A percentile compares a stretch with the other conserved stretches of the same genome.
phyloP scores from a whole-genome alignment of 1,284 basidiomycete species.

The Ustilago shanxiensis region DNA sequence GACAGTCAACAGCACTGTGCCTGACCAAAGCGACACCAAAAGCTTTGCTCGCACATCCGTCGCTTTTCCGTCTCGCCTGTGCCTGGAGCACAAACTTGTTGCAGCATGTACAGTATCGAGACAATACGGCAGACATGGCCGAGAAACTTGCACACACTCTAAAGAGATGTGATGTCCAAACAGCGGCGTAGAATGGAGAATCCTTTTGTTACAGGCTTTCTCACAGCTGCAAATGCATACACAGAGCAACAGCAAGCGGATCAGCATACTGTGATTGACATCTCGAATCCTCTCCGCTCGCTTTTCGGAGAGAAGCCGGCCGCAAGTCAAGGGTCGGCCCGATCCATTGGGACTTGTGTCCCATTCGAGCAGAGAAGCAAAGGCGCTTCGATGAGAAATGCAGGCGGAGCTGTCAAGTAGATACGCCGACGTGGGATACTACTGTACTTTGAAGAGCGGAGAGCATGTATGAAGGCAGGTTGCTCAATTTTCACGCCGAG shows the following conservation, averaged over 20 bases:
- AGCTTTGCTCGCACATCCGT: conserved; percentile 7
- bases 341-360: not conserved
- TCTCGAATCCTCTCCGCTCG: too few species aligned
- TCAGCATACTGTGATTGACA: too few species aligned
- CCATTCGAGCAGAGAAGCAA: too few species aligned
- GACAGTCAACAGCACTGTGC: not conserved
- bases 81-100: not conserved
- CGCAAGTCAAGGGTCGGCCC: not conserved
- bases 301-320: not conserved
- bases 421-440: not conserved
- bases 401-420: not conserved
- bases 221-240: too few species aligned
- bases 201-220: not conserved
- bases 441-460: too few species aligned
- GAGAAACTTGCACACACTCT: too few species aligned
- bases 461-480: not conserved
- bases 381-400: not conserved
- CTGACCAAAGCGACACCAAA: not conserved
- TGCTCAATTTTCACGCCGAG: conserved; percentile 12
- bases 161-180: too few species aligned
- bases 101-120: not conserved
- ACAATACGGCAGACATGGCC: too few species aligned
- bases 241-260: too few species aligned
- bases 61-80: conserved; percentile 18
- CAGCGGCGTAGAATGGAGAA: not conserved